Evolutionary conservation across 2,329 filamentous ascomycete species (phyloP), one percentile per base, ranked within the genome.

Genomic region (Cladosporium colombiae): DNA sequence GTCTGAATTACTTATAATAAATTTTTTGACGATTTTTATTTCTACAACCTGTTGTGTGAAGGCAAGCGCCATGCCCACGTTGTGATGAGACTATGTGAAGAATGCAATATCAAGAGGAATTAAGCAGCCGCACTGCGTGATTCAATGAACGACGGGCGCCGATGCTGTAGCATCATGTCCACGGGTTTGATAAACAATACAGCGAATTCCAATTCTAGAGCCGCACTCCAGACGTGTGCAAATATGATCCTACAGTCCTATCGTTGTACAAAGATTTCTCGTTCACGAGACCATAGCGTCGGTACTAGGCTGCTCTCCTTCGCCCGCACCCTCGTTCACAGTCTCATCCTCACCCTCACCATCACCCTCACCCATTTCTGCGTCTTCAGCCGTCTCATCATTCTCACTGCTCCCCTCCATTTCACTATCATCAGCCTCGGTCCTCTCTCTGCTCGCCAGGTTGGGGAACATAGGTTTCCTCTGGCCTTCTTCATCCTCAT

Each of bases 381-480:
- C 67, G 58, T 73, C 73, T 25, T 70, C 65, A 27, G 66, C 50
- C 27, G 55, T 67, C 25, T 66, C 67, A 4, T 68, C 71, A 37
- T 55, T 66, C 64, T 60, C 62, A 33, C 52, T 68, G 58, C 62
- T 68, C 60, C 8, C 64, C 65, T 52, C 67, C 67, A 29, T 56
- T 66, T 65, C 70, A 66, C 16, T 66, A 62, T 52, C 67, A 66
- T 44, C 61, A 57, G 21, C 66, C 65, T 35, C 65, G 49, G 13
- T 67, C 37, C 14, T 62, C 31, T 65, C 62, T 31, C 56, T 65
- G 18, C 62, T 55, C 6, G 65, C 68, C 50, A 74, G 63, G 18
- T 69, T 68, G 13, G 73, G 73, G 53, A 74, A 74, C 65, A 70
- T 62, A n/a, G 69, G 68, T 40, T 66, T 68, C n/a, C 56, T 46